phyloP scores from a whole-genome alignment of 1,139 yeast genomes.

The Wickerhamomyces sp. region DNA sequence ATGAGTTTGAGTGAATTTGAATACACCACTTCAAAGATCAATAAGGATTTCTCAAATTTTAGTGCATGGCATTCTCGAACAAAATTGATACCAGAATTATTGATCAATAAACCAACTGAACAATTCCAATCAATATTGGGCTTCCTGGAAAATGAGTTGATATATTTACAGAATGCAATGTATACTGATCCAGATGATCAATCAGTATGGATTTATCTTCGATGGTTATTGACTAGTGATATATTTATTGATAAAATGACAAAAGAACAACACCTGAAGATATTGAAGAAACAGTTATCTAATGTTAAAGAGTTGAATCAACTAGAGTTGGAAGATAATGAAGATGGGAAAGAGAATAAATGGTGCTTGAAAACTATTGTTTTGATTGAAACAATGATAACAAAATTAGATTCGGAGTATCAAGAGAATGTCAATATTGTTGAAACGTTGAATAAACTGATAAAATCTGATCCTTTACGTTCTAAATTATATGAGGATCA shows the following conservation, averaged over 20 bases:
- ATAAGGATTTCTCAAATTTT: conserved; percentile 80
- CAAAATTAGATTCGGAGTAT: conserved; percentile 3
- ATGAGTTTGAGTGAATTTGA: conserved; percentile 52
- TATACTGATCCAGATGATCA: conserved; percentile 94
- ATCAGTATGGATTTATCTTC: conserved; percentile 83
- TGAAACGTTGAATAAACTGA: conserved; percentile 37
- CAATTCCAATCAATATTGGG: conserved; percentile 25
- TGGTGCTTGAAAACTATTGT: conserved; percentile 65
- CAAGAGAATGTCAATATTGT: conserved; percentile 21
- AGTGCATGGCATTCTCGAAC: conserved; percentile 96
- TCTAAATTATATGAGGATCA: conserved; percentile 49
- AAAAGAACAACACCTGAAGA: conserved; percentile 24
- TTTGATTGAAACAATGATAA: conserved; percentile 33
- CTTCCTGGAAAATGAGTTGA: conserved; percentile 55
- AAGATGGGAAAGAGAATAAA: conserved; percentile 45
- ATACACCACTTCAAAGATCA: conserved; percentile 75
- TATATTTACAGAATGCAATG: conserved; percentile 74
- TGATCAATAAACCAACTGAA: conserved; percentile 27
- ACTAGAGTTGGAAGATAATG: conserved; percentile 50
- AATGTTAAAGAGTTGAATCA: conserved; percentile 51
- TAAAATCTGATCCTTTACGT: conserved; percentile 66
- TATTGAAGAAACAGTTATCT: conserved; percentile 36
- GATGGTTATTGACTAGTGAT: conserved; percentile 69
- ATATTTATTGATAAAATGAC: conserved; percentile 35
- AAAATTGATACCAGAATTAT: conserved; percentile 54